Conservation (phyloP, 2,329 filamentous ascomycete genomes). For the Gaeumannomyces sp. region DNA sequence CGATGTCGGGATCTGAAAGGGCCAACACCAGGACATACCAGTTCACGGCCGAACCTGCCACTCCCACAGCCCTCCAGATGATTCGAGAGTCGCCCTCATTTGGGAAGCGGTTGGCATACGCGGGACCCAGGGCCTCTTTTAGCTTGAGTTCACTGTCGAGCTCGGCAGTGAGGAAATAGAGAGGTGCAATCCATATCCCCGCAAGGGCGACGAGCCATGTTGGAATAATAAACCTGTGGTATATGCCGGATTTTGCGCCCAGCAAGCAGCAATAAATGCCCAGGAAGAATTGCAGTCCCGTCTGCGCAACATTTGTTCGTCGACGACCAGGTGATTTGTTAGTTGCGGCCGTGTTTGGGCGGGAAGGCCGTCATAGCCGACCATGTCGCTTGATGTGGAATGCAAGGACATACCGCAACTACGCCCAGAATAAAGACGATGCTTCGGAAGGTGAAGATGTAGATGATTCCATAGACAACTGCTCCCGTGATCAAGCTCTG, state of each 20-base stretch:
- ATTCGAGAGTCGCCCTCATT: not conserved
- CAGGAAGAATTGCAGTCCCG: slow-evolving; percentile 17
- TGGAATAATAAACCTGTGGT: slow-evolving; percentile 14
- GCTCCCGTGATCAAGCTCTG: slow-evolving; percentile 17
- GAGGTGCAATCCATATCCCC: slow-evolving; percentile 15
- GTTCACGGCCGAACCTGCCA: slow-evolving; percentile 14
- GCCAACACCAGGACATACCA: slow-evolving; percentile 12
- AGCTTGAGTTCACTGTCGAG: slow-evolving; percentile 9
- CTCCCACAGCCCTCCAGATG: slow-evolving; percentile 17
- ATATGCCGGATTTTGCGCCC: slow-evolving; percentile 10
- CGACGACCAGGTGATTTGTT: not conserved
- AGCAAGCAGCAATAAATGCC: slow-evolving; percentile 16
- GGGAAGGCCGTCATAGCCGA: not conserved
- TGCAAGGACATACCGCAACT: slow-evolving; percentile 15
- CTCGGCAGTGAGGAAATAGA: slow-evolving; percentile 16
- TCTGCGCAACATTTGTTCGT: slow-evolving; percentile 10
- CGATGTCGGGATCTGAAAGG: not conserved
- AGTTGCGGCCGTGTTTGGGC: not conserved
- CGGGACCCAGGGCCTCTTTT: slow-evolving; percentile 2
- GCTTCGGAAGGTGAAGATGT: slow-evolving; percentile 14
- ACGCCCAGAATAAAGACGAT: slow-evolving; percentile 18
- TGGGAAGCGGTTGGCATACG: not conserved
- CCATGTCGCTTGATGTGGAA: not conserved
- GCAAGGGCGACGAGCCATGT: slow-evolving; percentile 12
- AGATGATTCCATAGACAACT: slow-evolving; percentile 18